A percentile compares a stretch with the other conserved stretches of the same genome.
phyloP scores from a whole-genome alignment of 768 basidiomycete species.

The Pleurotus pulmonarius region DNA sequence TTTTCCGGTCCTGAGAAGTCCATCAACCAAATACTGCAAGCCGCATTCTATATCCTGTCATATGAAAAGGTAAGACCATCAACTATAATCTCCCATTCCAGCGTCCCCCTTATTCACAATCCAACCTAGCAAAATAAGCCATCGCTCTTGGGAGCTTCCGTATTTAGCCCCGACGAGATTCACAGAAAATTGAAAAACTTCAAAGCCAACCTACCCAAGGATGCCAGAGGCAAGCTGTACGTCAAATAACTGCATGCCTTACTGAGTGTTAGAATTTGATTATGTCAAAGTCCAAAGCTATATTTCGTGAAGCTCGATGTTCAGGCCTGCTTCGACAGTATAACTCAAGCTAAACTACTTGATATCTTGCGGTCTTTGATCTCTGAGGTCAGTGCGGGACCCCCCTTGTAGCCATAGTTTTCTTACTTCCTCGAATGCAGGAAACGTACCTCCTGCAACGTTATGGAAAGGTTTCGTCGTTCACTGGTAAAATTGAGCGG shows the following conservation, averaged over 20 bases:
- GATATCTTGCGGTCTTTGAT: slow-evolving; percentile 71
- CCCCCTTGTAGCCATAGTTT: not conserved
- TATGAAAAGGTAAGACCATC: slow-evolving; percentile 70
- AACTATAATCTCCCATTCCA: not conserved
- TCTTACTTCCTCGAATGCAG: slow-evolving; percentile 30
- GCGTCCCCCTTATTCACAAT: too few relatives aligned
- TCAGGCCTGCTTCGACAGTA: slow-evolving; percentile 94
- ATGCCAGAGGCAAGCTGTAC: slow-evolving; percentile 48
- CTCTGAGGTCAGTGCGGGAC: slow-evolving; percentile 47
- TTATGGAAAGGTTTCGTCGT: slow-evolving; percentile 62
- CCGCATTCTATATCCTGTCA: slow-evolving; percentile 81
- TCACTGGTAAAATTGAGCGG: slow-evolving; percentile 53
- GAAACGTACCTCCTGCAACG: slow-evolving; percentile 69
- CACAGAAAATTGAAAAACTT: slow-evolving; percentile 70
- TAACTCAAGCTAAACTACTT: slow-evolving; percentile 83
- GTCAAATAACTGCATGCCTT: slow-evolving; percentile 10
- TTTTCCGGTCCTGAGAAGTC: slow-evolving; percentile 42
- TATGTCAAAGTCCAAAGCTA: slow-evolving; percentile 62
- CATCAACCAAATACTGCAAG: slow-evolving; percentile 84
- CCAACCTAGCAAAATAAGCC: slow-evolving; percentile 53
- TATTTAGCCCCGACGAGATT: slow-evolving; percentile 81
- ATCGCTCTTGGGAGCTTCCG: slow-evolving; percentile 71
- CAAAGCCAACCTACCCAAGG: slow-evolving; percentile 47
- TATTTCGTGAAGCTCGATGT: slow-evolving; percentile 98
- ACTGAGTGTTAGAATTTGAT: not conserved